Conservation (phyloP, 345 rosid genomes). For the Sisymbrium irio region DNA sequence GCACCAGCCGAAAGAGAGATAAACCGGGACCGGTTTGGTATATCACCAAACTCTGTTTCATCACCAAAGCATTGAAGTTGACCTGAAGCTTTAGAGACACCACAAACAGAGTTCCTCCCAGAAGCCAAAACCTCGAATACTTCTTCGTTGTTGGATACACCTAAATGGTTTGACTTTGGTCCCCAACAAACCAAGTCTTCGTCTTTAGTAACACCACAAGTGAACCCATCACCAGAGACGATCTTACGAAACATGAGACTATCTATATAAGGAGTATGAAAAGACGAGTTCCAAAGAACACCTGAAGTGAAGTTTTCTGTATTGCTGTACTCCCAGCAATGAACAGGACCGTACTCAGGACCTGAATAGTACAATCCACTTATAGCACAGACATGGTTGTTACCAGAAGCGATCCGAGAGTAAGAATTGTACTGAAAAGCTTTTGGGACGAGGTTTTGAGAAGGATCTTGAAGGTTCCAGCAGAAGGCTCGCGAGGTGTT, state of each 20-base stretch:
- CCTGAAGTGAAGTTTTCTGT: conserved; percentile 10
- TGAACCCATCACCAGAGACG: conserved; percentile 90
- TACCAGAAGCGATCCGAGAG: conserved; percentile 36
- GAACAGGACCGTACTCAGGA: conserved; percentile 36
- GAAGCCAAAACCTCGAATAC: conserved; percentile 57
- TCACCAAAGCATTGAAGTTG: conserved; percentile 74
- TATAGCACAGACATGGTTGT: conserved; percentile 36
- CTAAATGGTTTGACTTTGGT: conserved; percentile 53
- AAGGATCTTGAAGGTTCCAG: conserved; percentile 55
- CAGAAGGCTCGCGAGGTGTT: conserved; percentile 75
- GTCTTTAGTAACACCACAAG: conserved; percentile 77
- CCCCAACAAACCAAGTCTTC: conserved; percentile 82
- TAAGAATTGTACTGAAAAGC: conserved; percentile 52
- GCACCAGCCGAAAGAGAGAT: conserved; percentile 71
- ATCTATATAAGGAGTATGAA: conserved; percentile 46
- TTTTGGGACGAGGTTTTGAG: conserved; percentile 61
- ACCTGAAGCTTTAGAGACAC: conserved; percentile 51
- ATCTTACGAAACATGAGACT: conserved; percentile 54
- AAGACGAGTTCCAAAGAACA: conserved; percentile 34
- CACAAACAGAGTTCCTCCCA: conserved; percentile 63
- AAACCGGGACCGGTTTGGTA: conserved; percentile 47
- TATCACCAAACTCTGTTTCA: conserved; percentile 39
- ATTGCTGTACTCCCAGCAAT: conserved; percentile 39
- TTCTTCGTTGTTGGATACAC: conserved; percentile 38
- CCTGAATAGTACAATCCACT: conserved; percentile 38